These are phyloP conservation scores for Acer negundo DNA, from an alignment of 345 rosid species.

Conservation along the genomic window DNA sequence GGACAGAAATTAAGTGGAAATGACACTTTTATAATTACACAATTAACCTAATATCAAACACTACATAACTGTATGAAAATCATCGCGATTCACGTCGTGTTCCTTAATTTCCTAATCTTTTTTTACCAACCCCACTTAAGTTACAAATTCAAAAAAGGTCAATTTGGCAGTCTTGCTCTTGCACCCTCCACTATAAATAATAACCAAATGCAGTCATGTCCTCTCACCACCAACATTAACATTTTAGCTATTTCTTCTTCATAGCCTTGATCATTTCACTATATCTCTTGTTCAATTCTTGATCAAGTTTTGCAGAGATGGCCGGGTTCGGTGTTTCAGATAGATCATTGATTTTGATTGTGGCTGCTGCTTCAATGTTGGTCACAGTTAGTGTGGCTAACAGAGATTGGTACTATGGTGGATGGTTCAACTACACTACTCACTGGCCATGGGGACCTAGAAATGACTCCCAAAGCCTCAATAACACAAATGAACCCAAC, in stretches of 20 bases:
- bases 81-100: too few relatives aligned
- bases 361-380: slow-evolving; percentile 23
- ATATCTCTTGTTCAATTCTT: neutral
- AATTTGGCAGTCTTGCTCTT: slow-evolving; percentile 27
- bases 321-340: slow-evolving; percentile 8
- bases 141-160: neutral
- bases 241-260: neutral
- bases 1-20: neutral
- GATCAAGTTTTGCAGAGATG: slow-evolving; percentile 21
- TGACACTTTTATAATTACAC: neutral
- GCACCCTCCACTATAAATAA: slow-evolving; percentile 9
- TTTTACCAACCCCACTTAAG: slow-evolving; percentile 3
- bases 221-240: neutral
- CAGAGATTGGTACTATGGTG: slow-evolving; percentile 29
- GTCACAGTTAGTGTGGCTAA: slow-evolving; percentile 24
- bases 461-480: slow-evolving; percentile 11
- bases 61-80: too few relatives aligned
- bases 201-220: neutral
- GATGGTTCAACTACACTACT: slow-evolving; percentile 26
- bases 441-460: slow-evolving; percentile 24
- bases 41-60: neutral
- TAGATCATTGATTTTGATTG: slow-evolving; percentile 6
- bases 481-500: slow-evolving; percentile 28
- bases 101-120: neutral
- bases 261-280: neutral